Evolutionary conservation across 2,329 filamentous ascomycete species (phyloP).

Genomic region (Elsinoe perseae): DNA sequence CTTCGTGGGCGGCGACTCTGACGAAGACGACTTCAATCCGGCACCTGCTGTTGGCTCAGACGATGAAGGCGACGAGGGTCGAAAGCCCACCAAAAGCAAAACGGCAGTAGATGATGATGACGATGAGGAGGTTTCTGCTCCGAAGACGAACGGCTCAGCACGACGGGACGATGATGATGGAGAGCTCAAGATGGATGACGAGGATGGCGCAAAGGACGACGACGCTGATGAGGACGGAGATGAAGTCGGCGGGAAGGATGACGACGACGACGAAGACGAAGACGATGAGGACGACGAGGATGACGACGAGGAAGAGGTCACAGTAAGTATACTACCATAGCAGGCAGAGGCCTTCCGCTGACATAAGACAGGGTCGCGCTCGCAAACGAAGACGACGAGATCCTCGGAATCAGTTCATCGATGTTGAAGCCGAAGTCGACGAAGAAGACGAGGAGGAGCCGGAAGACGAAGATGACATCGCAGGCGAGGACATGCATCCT

Average conservation of each 20-base stretch:
- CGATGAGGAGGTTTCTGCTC: constrained; percentile 31
- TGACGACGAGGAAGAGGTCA: constrained; percentile 28
- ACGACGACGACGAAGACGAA: constrained; percentile 51
- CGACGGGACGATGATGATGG: constrained; percentile 40
- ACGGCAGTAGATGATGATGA: constrained; percentile 29
- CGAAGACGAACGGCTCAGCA: constrained; percentile 30
- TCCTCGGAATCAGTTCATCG: constrained; percentile 78
- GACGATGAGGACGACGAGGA: constrained; percentile 48
- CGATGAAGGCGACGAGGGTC: constrained; percentile 47
- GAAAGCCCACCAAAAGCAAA: constrained; percentile 24
- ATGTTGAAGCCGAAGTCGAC: constrained; percentile 97
- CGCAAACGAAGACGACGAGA: constrained; percentile 71
- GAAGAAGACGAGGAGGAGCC: constrained; percentile 81
- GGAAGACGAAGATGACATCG: constrained; percentile 82
- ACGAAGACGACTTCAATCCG: constrained; percentile 85
- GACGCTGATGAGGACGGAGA: constrained; percentile 49
- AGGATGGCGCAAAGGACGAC: constrained; percentile 47
- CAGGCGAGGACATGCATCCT: constrained; percentile 78
- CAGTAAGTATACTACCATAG: constrained; percentile 20
- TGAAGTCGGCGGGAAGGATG: constrained; percentile 59
- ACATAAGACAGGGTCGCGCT: constrained; percentile 51
- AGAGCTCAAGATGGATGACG: constrained; percentile 43
- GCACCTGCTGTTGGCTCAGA: constrained; percentile 66
- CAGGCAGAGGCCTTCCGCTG: constrained; percentile 16
- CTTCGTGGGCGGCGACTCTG: constrained; percentile 49